A percentile compares a stretch with the other conserved stretches of the same genome.
Evolutionary conservation across 345 rosid genomes (phyloP).

Genomic region (Abelmoschus esculentus): DNA sequence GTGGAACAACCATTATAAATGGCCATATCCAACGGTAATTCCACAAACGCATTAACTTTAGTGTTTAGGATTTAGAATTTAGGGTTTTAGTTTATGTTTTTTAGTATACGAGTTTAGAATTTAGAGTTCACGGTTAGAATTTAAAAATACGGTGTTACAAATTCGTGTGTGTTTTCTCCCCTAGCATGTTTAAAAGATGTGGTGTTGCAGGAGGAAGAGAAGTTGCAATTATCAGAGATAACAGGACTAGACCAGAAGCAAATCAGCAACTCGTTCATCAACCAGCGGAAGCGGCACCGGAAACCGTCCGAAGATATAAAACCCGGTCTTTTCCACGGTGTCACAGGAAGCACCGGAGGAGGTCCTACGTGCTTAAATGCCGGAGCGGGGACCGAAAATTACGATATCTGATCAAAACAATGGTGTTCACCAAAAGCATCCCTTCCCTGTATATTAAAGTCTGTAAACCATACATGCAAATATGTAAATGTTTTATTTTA

Average conservation of each 20-base stretch:
- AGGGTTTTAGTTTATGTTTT: no score
- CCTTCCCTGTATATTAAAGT: background rate
- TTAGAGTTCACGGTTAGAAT: no score
- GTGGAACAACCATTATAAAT: slow-evolving; percentile 52
- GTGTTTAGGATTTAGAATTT: background rate
- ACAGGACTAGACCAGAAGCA: slow-evolving; percentile 69
- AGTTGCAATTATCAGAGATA: slow-evolving; percentile 33
- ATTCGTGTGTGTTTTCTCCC: no score
- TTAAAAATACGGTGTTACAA: no score
- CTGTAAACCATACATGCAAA: background rate
- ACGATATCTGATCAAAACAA: background rate
- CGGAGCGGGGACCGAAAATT: slow-evolving; percentile 4
- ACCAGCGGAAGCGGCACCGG: slow-evolving; percentile 76
- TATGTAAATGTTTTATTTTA: background rate
- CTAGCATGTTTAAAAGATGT: background rate
- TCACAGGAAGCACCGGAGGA: slow-evolving; percentile 2
- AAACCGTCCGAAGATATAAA: slow-evolving; percentile 59
- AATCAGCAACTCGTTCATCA: slow-evolving; percentile 71
- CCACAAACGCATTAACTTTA: no score
- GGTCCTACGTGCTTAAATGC: slow-evolving; percentile 12
- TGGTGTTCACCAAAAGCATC: background rate
- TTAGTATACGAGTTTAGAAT: no score
- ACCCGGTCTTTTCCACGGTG: slow-evolving; percentile 34
- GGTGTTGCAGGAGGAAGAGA: slow-evolving; percentile 49
- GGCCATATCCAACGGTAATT: slow-evolving; percentile 85